Evolutionary conservation across 257 asterid species (phyloP).

Genomic region (Marsdenia floribunda): DNA sequence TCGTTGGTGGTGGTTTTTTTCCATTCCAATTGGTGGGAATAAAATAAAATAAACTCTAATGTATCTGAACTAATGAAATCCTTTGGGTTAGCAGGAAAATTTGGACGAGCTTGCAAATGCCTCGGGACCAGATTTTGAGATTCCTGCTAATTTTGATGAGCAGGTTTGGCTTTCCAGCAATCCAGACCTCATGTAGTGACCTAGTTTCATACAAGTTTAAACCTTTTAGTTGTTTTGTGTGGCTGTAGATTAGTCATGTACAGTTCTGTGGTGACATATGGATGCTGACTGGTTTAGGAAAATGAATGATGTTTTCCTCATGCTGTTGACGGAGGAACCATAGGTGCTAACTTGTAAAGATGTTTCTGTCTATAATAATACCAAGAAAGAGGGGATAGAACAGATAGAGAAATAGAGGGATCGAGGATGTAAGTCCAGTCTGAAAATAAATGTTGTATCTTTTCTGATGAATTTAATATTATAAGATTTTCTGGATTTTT

Average conservation of each 20-base stretch:
- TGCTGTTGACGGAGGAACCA: not conserved
- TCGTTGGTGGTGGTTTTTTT: not conserved
- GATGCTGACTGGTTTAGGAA: slow-evolving; percentile 1
- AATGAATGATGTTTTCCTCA: slow-evolving; percentile 13
- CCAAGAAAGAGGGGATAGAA: not conserved
- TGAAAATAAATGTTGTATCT: not conserved
- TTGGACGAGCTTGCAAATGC: slow-evolving; percentile 25
- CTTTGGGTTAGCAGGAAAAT: slow-evolving; percentile 18
- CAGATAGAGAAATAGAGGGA: not conserved
- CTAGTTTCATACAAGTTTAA: not conserved
- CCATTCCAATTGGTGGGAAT: not conserved
- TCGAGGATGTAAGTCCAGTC: not conserved
- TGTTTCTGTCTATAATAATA: slow-evolving; percentile 17
- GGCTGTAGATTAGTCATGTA: slow-evolving; percentile 5
- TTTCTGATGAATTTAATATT: not conserved
- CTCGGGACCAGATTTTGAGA: slow-evolving; percentile 19
- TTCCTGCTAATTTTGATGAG: slow-evolving; percentile 24
- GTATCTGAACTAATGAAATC: not conserved
- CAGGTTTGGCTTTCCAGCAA: slow-evolving; percentile 8
- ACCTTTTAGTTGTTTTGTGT: not conserved
- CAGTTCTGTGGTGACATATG: not conserved
- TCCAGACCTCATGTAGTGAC: not conserved
- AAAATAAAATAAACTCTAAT: not conserved
- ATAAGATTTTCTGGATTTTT: too few species aligned
- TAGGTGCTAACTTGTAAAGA: slow-evolving; percentile 13